A percentile compares a stretch with the other conserved stretches of the same genome.
Conservation (phyloP, 257 asterid genomes). For the Nicotiana tabacum region DNA sequence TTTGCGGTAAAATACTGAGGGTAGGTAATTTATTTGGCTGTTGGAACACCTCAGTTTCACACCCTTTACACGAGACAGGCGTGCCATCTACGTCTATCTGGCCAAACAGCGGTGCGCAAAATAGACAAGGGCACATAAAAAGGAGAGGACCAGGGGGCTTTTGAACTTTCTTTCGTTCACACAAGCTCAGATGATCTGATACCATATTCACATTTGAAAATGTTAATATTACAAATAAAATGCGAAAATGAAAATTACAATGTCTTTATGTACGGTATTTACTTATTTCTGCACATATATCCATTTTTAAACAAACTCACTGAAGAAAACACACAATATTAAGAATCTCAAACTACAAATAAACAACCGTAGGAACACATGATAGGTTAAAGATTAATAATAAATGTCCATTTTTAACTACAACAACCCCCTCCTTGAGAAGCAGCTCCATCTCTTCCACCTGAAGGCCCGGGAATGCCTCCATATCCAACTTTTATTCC, state of each 20-base stretch:
- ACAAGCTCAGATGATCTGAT: too few species aligned
- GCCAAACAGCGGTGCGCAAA: not conserved
- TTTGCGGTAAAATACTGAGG: not conserved
- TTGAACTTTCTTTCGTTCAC: not conserved
- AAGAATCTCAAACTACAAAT: constrained; percentile 8
- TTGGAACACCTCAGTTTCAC: not conserved
- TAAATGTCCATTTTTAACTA: constrained; percentile 37
- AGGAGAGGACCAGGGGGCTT: not conserved
- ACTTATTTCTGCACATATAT: constrained; percentile 11
- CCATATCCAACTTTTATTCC: constrained; percentile 93
- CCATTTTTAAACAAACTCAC: not conserved
- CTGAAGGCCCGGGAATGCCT: constrained; percentile 71
- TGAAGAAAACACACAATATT: not conserved
- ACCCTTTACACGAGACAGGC: not conserved
- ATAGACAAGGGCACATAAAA: not conserved
- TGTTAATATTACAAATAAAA: not conserved
- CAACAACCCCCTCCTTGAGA: constrained; percentile 93
- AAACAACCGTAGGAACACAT: not conserved
- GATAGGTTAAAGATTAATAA: not conserved
- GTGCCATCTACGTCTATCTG: not conserved
- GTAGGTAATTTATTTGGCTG: not conserved
- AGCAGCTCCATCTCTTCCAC: constrained; percentile 64
- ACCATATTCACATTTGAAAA: too few species aligned
- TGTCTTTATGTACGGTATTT: not conserved
- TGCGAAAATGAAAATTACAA: not conserved